phyloP scores from a whole-genome alignment of 169 alveolate species.

The Cryptosporidium baileyi region DNA sequence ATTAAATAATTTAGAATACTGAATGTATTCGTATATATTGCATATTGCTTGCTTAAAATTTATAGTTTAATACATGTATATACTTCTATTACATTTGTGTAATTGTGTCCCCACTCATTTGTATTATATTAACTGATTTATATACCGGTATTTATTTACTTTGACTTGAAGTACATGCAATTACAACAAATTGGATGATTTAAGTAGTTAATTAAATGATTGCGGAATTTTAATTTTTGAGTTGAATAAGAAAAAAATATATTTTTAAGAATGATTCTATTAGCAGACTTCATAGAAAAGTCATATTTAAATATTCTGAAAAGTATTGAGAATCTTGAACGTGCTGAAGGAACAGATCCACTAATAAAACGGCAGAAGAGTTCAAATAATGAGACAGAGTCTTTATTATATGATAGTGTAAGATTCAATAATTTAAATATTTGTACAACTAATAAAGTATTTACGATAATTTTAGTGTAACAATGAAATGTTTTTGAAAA shows the following conservation, averaged over 20 bases:
- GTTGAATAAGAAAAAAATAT: not conserved
- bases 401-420: constrained; percentile 36
- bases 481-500: not conserved
- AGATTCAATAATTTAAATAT: not conserved
- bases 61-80: too few species aligned
- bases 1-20: too few species aligned
- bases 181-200: not conserved
- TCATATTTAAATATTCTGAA: constrained; percentile 29
- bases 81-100: too few species aligned
- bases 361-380: constrained; percentile 44
- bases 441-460: not conserved
- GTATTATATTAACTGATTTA: too few species aligned
- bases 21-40: too few species aligned
- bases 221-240: not conserved
- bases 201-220: not conserved
- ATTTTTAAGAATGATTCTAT: not conserved
- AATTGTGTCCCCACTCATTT: too few species aligned
- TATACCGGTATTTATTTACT: too few species aligned
- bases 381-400: constrained; percentile 12
- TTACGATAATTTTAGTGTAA: not conserved
- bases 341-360: constrained; percentile 1
- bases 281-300: constrained; percentile 53
- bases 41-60: too few species aligned
- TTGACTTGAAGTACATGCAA: not conserved
- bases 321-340: constrained; percentile 33